Evolutionary conservation across 345 rosid species (phyloP).

Genomic region (Raphanus sativus): DNA sequence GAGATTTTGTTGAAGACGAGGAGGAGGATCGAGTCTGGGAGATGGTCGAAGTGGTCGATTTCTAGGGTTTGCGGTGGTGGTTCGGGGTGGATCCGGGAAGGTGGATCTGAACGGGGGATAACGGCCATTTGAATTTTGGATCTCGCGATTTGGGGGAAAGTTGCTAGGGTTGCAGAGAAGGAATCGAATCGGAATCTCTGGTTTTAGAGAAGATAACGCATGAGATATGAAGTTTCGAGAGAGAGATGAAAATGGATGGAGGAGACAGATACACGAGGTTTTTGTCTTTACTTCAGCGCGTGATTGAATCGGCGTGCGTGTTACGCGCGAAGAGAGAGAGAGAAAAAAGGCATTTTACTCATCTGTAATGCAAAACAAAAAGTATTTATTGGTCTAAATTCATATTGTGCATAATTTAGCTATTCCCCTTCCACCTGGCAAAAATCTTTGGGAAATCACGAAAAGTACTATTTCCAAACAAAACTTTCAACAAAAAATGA

Average conservation of each 20-base stretch:
- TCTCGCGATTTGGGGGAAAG: background rate
- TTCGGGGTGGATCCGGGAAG: slow-evolving; percentile 54
- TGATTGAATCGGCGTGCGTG: slow-evolving; percentile 2
- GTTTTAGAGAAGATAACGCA: slow-evolving; percentile 26
- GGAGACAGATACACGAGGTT: slow-evolving; percentile 30
- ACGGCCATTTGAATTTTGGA: slow-evolving; percentile 22
- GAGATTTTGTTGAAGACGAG: slow-evolving; percentile 80
- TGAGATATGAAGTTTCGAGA: slow-evolving; percentile 18
- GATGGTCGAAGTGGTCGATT: slow-evolving; percentile 83
- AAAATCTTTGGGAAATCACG: no score
- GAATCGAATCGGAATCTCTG: slow-evolving; percentile 33
- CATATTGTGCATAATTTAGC: no score
- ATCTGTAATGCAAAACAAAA: no score
- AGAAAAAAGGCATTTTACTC: background rate
- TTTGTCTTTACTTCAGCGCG: slow-evolving; percentile 27
- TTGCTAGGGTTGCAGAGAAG: slow-evolving; percentile 21
- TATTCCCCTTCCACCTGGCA: no score
- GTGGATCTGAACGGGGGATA: slow-evolving; percentile 51
- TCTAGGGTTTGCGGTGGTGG: slow-evolving; percentile 23
- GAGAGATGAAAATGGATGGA: slow-evolving; percentile 15
- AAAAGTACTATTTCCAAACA: no score
- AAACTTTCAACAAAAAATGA: no score
- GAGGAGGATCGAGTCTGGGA: slow-evolving; percentile 79
- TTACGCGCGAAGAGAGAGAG: background rate
- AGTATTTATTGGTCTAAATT: no score